These are phyloP conservation scores for Brettanomyces nanus DNA, from an alignment of 805 yeast genomes.

Conservation along the genomic window DNA sequence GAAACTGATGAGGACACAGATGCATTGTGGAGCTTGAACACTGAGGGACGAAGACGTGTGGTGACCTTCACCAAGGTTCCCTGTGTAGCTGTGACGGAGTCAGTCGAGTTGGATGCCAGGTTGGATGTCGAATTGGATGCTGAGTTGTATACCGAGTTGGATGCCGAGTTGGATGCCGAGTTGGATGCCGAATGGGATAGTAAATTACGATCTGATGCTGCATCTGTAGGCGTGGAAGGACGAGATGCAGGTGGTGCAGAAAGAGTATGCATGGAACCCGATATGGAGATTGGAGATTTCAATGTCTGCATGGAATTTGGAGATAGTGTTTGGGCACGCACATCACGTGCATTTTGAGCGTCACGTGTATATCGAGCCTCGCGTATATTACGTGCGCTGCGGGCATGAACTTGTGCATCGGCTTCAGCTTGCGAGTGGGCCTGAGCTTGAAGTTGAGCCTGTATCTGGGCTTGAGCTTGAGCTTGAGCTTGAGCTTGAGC, in stretches of 20 bases:
- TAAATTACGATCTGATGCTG: no score
- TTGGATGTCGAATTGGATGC: neutral
- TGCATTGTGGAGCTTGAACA: conserved; percentile 8
- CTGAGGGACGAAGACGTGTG: conserved; percentile 11
- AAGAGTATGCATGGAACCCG: conserved; percentile 3
- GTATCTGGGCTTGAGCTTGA: conserved; percentile 7
- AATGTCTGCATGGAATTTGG: no score
- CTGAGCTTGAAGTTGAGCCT: conserved; percentile 5
- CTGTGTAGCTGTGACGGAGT: conserved; percentile 1
- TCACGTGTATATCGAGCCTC: no score
- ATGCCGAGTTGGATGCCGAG: neutral
- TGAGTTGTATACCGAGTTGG: no score
- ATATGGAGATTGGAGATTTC: conserved; percentile 1
- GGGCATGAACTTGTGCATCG: conserved; percentile 3
- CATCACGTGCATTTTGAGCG: no score
- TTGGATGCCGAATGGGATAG: neutral
- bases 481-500: conserved; percentile 10
- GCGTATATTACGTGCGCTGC: no score
- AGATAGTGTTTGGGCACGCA: no score
- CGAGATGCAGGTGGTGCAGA: no score
- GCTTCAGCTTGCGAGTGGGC: conserved; percentile 12
- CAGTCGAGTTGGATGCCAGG: neutral
- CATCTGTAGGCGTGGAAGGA: no score
- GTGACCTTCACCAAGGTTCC: conserved; percentile 4
- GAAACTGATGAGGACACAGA: conserved; percentile 11